These are phyloP conservation scores for Fusarium piperis DNA, from an alignment of 2,329 filamentous ascomycete species.

Conservation along the genomic window DNA sequence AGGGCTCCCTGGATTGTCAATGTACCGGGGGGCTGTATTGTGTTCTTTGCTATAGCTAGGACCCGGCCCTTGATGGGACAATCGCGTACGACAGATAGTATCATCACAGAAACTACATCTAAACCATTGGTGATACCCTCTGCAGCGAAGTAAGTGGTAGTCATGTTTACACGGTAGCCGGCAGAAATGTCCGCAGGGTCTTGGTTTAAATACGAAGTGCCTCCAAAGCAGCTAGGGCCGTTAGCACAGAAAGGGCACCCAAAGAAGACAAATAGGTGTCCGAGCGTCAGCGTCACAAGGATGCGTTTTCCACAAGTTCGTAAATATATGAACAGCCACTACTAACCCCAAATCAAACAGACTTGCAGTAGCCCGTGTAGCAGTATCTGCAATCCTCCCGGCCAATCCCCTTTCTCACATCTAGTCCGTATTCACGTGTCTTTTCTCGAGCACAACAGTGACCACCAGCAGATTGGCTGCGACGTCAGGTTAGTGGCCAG, in stretches of 20 bases:
- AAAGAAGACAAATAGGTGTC: not conserved
- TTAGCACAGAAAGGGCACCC: not conserved
- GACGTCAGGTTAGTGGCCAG: not conserved
- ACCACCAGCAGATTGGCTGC: not conserved
- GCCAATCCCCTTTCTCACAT: not conserved
- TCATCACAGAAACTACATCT: no score
- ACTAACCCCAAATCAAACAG: not conserved
- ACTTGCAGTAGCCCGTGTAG: not conserved
- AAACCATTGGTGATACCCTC: no score
- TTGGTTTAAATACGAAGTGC: not conserved
- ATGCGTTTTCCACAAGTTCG: not conserved
- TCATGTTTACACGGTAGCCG: not conserved
- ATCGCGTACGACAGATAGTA: no score
- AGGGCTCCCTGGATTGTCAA: no score
- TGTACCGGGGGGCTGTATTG: no score
- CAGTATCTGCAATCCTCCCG: not conserved
- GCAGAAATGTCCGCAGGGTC: not conserved
- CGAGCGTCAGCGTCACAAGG: not conserved
- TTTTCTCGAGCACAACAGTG: conserved; percentile 1
- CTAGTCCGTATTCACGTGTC: not conserved
- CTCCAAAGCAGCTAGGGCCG: not conserved
- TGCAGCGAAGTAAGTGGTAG: not conserved
- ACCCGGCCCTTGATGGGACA: no score
- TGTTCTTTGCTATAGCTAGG: no score
- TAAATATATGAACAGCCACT: not conserved